Conservation (phyloP, 1,284 basidiomycete genomes). For the Irpex sp. region DNA sequence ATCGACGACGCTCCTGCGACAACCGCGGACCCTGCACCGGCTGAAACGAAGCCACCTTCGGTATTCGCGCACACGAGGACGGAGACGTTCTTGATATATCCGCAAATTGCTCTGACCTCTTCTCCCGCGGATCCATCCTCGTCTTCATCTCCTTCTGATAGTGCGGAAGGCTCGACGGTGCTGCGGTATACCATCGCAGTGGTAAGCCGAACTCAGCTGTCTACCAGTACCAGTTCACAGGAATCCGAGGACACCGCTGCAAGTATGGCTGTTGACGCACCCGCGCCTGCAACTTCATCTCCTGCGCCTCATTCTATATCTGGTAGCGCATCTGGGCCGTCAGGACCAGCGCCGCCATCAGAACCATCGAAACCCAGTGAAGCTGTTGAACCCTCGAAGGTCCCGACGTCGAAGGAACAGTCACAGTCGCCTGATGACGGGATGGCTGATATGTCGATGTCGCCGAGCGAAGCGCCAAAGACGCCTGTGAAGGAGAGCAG, state of each 20-base stretch:
- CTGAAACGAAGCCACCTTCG: constrained; percentile 8
- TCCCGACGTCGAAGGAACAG: neutral
- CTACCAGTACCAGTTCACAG: neutral
- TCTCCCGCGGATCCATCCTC: neutral
- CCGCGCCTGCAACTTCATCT: neutral
- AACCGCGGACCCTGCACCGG: constrained; percentile 1
- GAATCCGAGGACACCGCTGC: neutral
- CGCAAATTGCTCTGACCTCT: constrained; percentile 15
- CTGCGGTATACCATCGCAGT: constrained; percentile 20
- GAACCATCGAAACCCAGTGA: too few species aligned
- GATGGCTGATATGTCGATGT: neutral
- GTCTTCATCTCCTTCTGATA: neutral
- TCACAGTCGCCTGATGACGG: neutral
- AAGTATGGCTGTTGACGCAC: neutral
- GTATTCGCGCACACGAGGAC: constrained; percentile 29
- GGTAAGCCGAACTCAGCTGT: neutral
- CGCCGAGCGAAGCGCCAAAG: neutral
- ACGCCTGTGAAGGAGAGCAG: neutral
- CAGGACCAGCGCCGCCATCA: neutral
- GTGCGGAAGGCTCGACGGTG: constrained; percentile 21
- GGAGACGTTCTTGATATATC: constrained; percentile 29
- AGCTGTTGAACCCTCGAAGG: neutral
- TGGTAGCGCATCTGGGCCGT: neutral
- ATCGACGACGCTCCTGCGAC: constrained; percentile 1
- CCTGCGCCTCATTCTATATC: neutral